A percentile compares a stretch with the other conserved stretches of the same genome.
Conservation (phyloP, 2,329 filamentous ascomycete genomes). For the Penicillium sp. region DNA sequence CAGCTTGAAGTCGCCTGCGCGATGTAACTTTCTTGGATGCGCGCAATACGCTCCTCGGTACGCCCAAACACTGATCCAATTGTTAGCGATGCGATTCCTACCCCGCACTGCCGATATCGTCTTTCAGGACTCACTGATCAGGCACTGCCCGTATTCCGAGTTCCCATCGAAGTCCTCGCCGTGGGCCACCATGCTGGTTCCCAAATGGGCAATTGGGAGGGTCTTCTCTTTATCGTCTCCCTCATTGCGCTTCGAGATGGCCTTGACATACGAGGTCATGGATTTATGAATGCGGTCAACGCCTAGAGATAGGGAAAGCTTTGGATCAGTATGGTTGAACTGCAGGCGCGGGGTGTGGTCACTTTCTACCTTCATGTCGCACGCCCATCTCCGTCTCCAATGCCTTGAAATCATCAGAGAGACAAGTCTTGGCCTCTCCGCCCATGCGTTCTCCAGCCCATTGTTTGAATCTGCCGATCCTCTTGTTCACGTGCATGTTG, state of each 20-base stretch:
- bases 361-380: slow-evolving; percentile 71
- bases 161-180: slow-evolving; percentile 90
- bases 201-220: slow-evolving; percentile 73
- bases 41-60: slow-evolving; percentile 81
- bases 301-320: slow-evolving; percentile 52
- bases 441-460: slow-evolving; percentile 98
- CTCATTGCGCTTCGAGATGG: slow-evolving; percentile 78
- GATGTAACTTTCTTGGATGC: slow-evolving; percentile 80
- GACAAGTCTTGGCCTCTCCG: slow-evolving; percentile 77
- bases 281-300: slow-evolving; percentile 87
- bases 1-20: slow-evolving; percentile 74
- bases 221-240: slow-evolving; percentile 85
- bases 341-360: neutral
- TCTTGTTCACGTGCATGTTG: slow-evolving; percentile 70
- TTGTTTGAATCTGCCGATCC: slow-evolving; percentile 93
- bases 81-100: slow-evolving; percentile 1
- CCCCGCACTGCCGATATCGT: neutral
- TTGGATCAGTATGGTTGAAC: neutral
- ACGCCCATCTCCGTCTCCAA: slow-evolving; percentile 88
- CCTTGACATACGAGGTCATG: slow-evolving; percentile 83
- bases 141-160: slow-evolving; percentile 85
- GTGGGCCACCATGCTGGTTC: slow-evolving; percentile 80
- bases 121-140: slow-evolving; percentile 59
- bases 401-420: slow-evolving; percentile 86
- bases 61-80: slow-evolving; percentile 64